Percentiles rank a stretch among this genome's conserved stretches.
Evolutionary conservation across 257 asterid genomes (phyloP).

Genomic region (Solanum gandarillasii): DNA sequence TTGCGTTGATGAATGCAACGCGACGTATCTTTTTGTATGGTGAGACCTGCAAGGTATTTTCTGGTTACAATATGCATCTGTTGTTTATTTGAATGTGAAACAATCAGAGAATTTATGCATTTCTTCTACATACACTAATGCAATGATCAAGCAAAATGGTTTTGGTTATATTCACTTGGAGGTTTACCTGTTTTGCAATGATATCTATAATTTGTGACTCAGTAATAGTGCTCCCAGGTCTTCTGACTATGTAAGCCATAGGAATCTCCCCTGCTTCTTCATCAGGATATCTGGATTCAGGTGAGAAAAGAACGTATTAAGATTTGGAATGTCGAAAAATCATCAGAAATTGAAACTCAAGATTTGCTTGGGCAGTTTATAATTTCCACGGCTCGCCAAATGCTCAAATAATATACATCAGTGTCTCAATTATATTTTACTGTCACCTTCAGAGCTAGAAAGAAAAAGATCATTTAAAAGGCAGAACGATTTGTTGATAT

Average conservation of each 20-base stretch:
- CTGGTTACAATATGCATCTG: not conserved
- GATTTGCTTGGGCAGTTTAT: not conserved
- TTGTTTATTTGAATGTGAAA: not conserved
- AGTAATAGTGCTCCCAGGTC: conserved; percentile 51
- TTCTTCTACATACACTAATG: not conserved
- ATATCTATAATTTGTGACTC: conserved; percentile 60
- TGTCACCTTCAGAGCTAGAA: not conserved
- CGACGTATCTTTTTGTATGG: conserved; percentile 78
- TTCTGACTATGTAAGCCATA: conserved; percentile 82
- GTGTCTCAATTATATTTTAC: not conserved
- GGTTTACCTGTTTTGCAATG: conserved; percentile 58
- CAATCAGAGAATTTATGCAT: not conserved
- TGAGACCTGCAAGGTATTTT: conserved; percentile 42
- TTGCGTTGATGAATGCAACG: conserved; percentile 46
- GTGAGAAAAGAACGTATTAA: not conserved
- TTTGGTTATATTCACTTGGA: not conserved
- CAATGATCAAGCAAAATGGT: not conserved
- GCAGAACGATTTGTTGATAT: not conserved
- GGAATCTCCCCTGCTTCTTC: conserved; percentile 97
- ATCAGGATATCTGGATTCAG: conserved; percentile 61
- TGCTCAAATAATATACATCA: not conserved
- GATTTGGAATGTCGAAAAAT: not conserved
- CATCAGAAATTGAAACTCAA: not conserved
- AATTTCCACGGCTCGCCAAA: not conserved
- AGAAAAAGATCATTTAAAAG: not conserved